Conservation (phyloP, 2,329 filamentous ascomycete species). For the Trichoderma brevicompactum region DNA sequence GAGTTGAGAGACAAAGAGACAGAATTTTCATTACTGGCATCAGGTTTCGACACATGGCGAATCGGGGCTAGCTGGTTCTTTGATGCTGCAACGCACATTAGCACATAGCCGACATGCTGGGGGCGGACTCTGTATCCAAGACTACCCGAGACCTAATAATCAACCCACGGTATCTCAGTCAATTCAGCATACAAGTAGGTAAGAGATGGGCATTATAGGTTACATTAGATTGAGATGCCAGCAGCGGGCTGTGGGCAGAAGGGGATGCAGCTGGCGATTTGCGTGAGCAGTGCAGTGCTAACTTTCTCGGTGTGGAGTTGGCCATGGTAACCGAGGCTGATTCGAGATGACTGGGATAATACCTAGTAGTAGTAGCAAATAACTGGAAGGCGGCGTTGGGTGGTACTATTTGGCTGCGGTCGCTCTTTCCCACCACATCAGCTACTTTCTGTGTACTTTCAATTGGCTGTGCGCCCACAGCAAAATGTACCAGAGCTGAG, state of each 20-base stretch:
- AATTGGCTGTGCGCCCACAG: neutral
- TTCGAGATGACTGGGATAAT: neutral
- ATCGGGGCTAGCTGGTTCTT: slow-evolving; percentile 8
- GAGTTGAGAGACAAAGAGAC: neutral
- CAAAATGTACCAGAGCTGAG: neutral
- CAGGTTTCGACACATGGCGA: slow-evolving; percentile 1
- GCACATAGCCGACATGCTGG: neutral
- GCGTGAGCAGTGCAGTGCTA: no score
- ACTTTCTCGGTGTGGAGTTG: no score
- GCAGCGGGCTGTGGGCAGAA: neutral
- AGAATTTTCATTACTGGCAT: neutral
- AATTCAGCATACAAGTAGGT: neutral
- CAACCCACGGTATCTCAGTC: neutral
- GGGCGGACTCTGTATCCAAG: neutral
- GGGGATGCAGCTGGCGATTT: neutral
- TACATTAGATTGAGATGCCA: no score
- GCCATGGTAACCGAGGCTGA: neutral
- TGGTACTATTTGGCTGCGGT: neutral
- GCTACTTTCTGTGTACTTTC: neutral
- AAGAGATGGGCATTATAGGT: no score
- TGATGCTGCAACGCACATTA: neutral
- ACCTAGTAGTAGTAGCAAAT: neutral
- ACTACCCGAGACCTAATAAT: neutral
- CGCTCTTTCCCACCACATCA: neutral
- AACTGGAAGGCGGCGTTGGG: slow-evolving; percentile 7